Conservation (phyloP, 2,329 filamentous ascomycete species). For the Parafenestella ontariensis region DNA sequence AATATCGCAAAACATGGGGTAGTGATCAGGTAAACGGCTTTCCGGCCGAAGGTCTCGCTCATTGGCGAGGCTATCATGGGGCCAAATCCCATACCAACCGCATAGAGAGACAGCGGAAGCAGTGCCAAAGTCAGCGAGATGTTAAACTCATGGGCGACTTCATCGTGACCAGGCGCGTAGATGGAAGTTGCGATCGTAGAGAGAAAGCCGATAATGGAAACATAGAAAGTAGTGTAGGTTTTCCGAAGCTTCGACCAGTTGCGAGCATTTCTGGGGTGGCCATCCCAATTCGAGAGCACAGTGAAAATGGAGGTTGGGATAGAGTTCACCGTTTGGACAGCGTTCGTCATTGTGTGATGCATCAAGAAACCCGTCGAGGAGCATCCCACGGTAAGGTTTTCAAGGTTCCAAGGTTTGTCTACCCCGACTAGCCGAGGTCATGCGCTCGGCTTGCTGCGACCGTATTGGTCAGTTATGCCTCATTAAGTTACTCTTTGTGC, state of each 20-base stretch:
- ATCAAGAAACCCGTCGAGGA: too few species aligned
- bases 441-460: too few species aligned
- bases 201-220: conserved; percentile 16
- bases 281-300: not conserved
- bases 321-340: too few species aligned
- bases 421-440: too few species aligned
- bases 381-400: too few species aligned
- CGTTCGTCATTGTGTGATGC: too few species aligned
- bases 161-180: conserved; percentile 16
- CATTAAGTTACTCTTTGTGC: too few species aligned
- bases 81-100: conserved; percentile 67
- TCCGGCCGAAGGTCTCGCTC: conserved; percentile 73
- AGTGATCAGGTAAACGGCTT: conserved; percentile 72
- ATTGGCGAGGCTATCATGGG: conserved; percentile 76
- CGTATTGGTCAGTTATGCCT: too few species aligned
- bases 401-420: too few species aligned
- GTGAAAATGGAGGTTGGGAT: too few species aligned
- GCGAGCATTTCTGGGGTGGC: not conserved
- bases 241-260: conserved; percentile 1
- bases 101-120: conserved; percentile 31
- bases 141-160: conserved; percentile 19
- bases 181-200: conserved; percentile 15
- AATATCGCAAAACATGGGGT: conserved; percentile 68
- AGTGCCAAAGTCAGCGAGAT: conserved; percentile 25
- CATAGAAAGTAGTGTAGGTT: conserved; percentile 18